Evolutionary conservation across 805 yeast species (phyloP).

Genomic region (Zygoascus flipseniorum): DNA sequence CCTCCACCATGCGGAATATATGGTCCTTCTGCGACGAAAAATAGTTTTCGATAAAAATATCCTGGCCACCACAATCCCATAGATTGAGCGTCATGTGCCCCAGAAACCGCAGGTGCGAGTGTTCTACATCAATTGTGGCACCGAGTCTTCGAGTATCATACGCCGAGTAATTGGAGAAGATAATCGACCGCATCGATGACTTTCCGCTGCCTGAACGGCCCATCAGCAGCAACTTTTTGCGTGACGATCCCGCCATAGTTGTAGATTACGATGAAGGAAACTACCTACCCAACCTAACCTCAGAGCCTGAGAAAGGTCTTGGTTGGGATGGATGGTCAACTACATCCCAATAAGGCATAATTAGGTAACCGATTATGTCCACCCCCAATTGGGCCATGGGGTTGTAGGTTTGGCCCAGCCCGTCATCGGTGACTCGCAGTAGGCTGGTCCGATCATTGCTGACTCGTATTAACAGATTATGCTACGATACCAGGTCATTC

Average conservation of each 20-base stretch:
- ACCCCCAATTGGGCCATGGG: too few relatives aligned
- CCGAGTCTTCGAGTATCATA: slow-evolving; percentile 92
- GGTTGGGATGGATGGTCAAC: too few relatives aligned
- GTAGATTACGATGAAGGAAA: too few relatives aligned
- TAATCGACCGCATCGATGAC: slow-evolving; percentile 94
- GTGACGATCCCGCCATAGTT: slow-evolving; percentile 10
- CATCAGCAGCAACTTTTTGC: slow-evolving; percentile 54
- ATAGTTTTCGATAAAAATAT: slow-evolving; percentile 91
- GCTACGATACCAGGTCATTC: too few relatives aligned
- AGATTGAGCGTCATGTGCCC: slow-evolving; percentile 92
- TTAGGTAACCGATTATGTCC: too few relatives aligned
- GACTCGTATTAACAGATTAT: too few relatives aligned
- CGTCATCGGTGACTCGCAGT: too few relatives aligned
- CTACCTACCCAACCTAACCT: too few relatives aligned
- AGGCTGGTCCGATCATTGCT: too few relatives aligned
- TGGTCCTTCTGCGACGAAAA: slow-evolving; percentile 82
- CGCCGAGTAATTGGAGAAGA: slow-evolving; percentile 92
- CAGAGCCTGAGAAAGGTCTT: too few relatives aligned
- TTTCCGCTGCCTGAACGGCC: slow-evolving; percentile 98
- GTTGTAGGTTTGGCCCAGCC: too few relatives aligned
- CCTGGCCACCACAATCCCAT: slow-evolving; percentile 97
- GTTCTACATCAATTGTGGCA: slow-evolving; percentile 98
- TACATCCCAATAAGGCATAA: too few relatives aligned
- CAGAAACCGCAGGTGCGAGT: slow-evolving; percentile 82
- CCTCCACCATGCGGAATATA: slow-evolving; percentile 92